Base-by-base conservation (phyloP, 345 rosid genomes). In the Lumnitzera littorea region DNA sequence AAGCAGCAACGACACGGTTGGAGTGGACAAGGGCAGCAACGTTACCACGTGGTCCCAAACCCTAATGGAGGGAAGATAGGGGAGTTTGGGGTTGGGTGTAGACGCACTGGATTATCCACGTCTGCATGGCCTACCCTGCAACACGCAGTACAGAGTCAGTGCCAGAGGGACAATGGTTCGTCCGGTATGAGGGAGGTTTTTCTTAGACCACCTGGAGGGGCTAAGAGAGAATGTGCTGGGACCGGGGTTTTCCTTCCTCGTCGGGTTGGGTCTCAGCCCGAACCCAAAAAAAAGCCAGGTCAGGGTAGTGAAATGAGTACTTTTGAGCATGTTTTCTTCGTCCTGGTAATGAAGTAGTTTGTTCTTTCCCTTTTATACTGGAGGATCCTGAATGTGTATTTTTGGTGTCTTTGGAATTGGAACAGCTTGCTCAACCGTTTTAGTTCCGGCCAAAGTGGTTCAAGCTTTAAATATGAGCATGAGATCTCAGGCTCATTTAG, bases 231-330 rank as follows among this genome's bases (percentile, higher is more conserved):
- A 58, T 81, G 79, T 50, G 72, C 95, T 5, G 99, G 97, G 3
- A 92, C 99, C 3, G 97, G 96, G 11, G 97, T 92, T 5, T 92
- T 92, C 80, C 65, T 90, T 54, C 99, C 99, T 15, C 96, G 90
- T 7, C 77, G 82, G 4, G 43, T 63, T 12, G 73, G 73, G 53
- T 46, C 75, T 3, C 58, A 70, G 3, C 2, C 75, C 41, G 84
- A 76, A 17, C 25, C 77, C 48, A 78, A 81, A 12, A 83, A 84
- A 74, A 87, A 89, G 69, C 55, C 82, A 36, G 85, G 99, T 92
- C 23, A 2, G 3, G 29, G 12, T 2, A 13, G 2, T 17, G 10
- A 36, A 0, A 0, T 48, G 7, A 36, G 43, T 27, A 27, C 5
- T 2, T 5, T 0, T 5, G 31, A 27, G 31, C 31, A 27, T 1